phyloP scores from a whole-genome alignment of 2,329 filamentous ascomycete species.

The Sclerotinia nivalis region DNA sequence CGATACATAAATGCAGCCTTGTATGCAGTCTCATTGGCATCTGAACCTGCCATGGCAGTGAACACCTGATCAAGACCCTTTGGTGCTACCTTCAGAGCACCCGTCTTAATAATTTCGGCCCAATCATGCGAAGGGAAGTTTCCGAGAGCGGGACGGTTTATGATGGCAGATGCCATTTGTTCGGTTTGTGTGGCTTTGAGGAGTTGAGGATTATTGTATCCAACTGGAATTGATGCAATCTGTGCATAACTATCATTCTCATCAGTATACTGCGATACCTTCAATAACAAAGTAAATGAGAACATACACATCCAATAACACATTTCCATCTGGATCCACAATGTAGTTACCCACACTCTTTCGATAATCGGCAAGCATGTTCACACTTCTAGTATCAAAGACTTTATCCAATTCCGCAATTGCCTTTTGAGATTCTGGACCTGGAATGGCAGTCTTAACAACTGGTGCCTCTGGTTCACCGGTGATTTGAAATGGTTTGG shows the following conservation, averaged over 20 bases:
- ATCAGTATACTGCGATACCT: slow-evolving; percentile 24
- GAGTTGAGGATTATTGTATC: slow-evolving; percentile 76
- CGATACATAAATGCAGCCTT: slow-evolving; percentile 86
- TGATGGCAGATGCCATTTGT: slow-evolving; percentile 71
- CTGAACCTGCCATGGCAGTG: slow-evolving; percentile 75
- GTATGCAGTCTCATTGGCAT: slow-evolving; percentile 83
- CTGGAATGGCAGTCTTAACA: slow-evolving; percentile 44
- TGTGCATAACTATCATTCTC: slow-evolving; percentile 62
- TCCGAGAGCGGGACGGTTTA: slow-evolving; percentile 77
- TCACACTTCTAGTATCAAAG: slow-evolving; percentile 54
- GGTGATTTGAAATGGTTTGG: slow-evolving; percentile 37
- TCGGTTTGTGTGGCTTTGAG: slow-evolving; percentile 64
- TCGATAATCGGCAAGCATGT: slow-evolving; percentile 55
- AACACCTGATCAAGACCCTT: slow-evolving; percentile 78
- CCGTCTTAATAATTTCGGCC: slow-evolving; percentile 69
- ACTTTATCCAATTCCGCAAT: slow-evolving; percentile 49
- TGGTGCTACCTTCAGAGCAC: slow-evolving; percentile 71
- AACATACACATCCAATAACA: slow-evolving; percentile 51
- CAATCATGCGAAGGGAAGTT: slow-evolving; percentile 80
- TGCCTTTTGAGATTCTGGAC: slow-evolving; percentile 43
- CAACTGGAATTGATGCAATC: slow-evolving; percentile 81
- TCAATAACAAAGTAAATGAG: neutral
- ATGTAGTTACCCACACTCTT: slow-evolving; percentile 56
- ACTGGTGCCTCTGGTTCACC: slow-evolving; percentile 39
- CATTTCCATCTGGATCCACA: slow-evolving; percentile 53